These are phyloP conservation scores for Carpinus viminea DNA, from an alignment of 306 rosid species.

Conservation along the genomic window DNA sequence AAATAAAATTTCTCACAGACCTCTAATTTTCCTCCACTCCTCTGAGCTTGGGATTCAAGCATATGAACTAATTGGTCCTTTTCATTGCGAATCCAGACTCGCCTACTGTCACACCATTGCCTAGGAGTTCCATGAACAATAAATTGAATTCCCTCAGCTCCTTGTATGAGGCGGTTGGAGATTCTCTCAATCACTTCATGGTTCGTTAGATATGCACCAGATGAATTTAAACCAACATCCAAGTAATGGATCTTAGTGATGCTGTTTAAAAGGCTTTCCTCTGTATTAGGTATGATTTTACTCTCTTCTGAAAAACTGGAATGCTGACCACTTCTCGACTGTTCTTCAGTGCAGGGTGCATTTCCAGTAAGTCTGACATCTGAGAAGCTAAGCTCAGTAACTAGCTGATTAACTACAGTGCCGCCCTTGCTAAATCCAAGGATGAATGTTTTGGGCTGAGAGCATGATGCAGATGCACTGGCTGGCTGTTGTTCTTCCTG, in stretches of 20 bases:
- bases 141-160: slow-evolving; percentile 44
- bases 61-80: slow-evolving; percentile 55
- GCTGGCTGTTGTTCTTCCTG: slow-evolving; percentile 26
- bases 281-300: slow-evolving; percentile 48
- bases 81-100: slow-evolving; percentile 69
- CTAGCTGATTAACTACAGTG: slow-evolving; percentile 73
- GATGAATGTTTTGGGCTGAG: slow-evolving; percentile 52
- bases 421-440: slow-evolving; percentile 98
- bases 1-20: slow-evolving; percentile 57
- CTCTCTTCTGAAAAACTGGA: slow-evolving; percentile 25
- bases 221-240: slow-evolving; percentile 80
- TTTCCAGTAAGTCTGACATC: slow-evolving; percentile 26
- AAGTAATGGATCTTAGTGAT: slow-evolving; percentile 73
- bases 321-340: slow-evolving; percentile 7
- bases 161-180: slow-evolving; percentile 40
- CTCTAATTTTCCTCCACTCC: slow-evolving; percentile 50
- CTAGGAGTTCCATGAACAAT: slow-evolving; percentile 90
- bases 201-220: slow-evolving; percentile 74
- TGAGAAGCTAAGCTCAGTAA: slow-evolving; percentile 66
- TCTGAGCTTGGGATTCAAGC: slow-evolving; percentile 52
- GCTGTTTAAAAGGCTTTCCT: slow-evolving; percentile 54
- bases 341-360: slow-evolving; percentile 25
- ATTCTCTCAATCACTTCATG: slow-evolving; percentile 49
- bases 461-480: slow-evolving; percentile 17
- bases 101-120: slow-evolving; percentile 69